These are phyloP conservation scores for Chaetoscypha palmicola DNA, from an alignment of 2,329 filamentous ascomycete species.

Conservation along the genomic window DNA sequence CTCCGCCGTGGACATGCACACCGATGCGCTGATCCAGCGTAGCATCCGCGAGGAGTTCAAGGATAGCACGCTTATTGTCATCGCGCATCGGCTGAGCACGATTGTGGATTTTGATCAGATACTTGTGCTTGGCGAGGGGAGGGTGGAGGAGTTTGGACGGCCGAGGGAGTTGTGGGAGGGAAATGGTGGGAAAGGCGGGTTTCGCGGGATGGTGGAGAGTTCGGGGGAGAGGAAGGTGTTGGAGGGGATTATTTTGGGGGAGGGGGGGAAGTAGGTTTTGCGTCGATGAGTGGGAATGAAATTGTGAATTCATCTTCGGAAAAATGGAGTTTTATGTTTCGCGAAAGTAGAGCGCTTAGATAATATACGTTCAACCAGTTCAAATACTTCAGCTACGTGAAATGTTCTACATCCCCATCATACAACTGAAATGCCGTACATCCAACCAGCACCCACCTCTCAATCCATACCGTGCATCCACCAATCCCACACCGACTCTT, in stretches of 20 bases:
- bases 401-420: no score
- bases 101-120: constrained; percentile 73
- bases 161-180: constrained; percentile 56
- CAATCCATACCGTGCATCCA: no score
- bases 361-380: no score
- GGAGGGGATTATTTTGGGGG: constrained; percentile 17
- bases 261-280: no score
- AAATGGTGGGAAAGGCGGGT: constrained; percentile 39
- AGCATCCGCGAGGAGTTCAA: constrained; percentile 66
- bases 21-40: constrained; percentile 66
- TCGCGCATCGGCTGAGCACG: constrained; percentile 68
- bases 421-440: no score
- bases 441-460: no score
- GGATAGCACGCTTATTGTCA: constrained; percentile 62
- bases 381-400: no score
- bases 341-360: no score
- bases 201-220: constrained; percentile 56
- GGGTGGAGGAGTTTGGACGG: constrained; percentile 59
- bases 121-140: constrained; percentile 61
- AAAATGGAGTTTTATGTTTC: no score
- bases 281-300: no score
- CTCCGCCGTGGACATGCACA: constrained; percentile 70
- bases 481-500: no score
- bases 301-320: no score
- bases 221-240: constrained; percentile 46